These are phyloP conservation scores for Sporisorium reilianum DNA, from an alignment of 1,284 basidiomycete genomes.

Conservation along the genomic window DNA sequence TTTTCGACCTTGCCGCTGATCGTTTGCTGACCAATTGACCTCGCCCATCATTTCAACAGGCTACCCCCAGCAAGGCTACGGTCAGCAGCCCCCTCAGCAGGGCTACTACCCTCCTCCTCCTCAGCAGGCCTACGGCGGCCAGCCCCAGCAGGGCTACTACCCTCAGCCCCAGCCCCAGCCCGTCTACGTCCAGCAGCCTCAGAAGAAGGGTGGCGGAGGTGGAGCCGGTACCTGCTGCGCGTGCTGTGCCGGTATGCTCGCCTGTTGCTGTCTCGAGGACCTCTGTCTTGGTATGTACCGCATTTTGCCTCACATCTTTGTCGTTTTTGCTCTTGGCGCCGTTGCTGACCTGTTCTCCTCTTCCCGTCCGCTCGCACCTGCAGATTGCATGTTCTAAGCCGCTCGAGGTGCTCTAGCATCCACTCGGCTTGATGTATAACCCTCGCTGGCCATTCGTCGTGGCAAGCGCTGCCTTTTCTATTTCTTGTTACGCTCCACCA, in stretches of 20 bases:
- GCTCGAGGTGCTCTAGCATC: neutral
- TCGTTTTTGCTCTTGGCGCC: neutral
- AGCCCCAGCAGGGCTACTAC: conserved; percentile 55
- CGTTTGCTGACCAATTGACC: neutral
- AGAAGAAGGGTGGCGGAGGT: conserved; percentile 42
- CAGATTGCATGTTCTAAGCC: conserved; percentile 50
- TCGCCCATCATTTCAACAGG: conserved; percentile 12
- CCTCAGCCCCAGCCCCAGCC: conserved; percentile 56
- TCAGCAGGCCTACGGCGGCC: conserved; percentile 58
- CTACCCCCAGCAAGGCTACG: conserved; percentile 48
- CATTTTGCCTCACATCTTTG: too few relatives aligned
- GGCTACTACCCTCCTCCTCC: conserved; percentile 56
- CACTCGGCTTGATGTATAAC: neutral
- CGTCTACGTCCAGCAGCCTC: conserved; percentile 56
- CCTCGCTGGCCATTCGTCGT: neutral
- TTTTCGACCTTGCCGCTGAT: neutral
- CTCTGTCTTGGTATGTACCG: conserved; percentile 49
- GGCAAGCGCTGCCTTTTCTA: neutral
- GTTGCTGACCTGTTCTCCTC: neutral
- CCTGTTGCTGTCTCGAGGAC: conserved; percentile 57
- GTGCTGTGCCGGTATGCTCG: conserved; percentile 59
- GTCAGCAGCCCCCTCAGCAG: conserved; percentile 37
- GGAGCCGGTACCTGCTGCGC: conserved; percentile 41
- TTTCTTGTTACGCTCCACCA: neutral
- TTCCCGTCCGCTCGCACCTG: neutral